Evolutionary conservation across 139 green algal genomes (phyloP).

Genomic region (Picocystis salinarum): DNA sequence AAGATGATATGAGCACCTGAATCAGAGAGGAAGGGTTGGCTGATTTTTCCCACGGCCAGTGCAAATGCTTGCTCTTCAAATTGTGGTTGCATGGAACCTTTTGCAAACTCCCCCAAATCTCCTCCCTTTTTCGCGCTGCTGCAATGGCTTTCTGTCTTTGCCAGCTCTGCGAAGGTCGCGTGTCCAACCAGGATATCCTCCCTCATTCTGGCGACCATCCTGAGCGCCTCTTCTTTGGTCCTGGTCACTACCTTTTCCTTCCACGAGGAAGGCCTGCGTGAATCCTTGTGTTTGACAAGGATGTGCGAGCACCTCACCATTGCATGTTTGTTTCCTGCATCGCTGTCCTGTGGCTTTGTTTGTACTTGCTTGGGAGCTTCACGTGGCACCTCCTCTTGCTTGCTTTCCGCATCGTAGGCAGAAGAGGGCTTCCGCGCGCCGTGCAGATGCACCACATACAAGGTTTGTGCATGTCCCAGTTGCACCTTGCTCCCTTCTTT

Average conservation of each 20-base stretch:
- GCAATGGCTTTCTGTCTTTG: conserved; percentile 56
- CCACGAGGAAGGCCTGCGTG: conserved; percentile 46
- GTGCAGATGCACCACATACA: no score
- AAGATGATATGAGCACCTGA: conserved; percentile 69
- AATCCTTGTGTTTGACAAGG: conserved; percentile 64
- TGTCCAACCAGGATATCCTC: conserved; percentile 9
- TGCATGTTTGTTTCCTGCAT: neutral
- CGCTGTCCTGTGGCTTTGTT: neutral
- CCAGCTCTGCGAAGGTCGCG: conserved; percentile 43
- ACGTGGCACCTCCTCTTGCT: neutral
- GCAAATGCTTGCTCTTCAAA: conserved; percentile 52
- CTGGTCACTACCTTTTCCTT: conserved; percentile 56
- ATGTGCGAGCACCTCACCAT: conserved; percentile 50
- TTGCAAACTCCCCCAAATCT: conserved; percentile 68
- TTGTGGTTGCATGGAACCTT: conserved; percentile 47
- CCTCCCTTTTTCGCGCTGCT: conserved; percentile 48
- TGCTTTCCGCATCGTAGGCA: neutral
- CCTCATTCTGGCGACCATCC: conserved; percentile 25
- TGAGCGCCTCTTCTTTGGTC: conserved; percentile 51
- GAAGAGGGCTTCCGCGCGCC: neutral
- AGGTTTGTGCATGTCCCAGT: no score
- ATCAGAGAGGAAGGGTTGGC: conserved; percentile 44
- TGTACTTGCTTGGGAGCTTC: neutral
- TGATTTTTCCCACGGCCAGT: conserved; percentile 44
- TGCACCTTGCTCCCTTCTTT: conserved; percentile 9